Conservation (phyloP, 2,329 filamentous ascomycete genomes). For the Pseudohalonectria lignicola region DNA sequence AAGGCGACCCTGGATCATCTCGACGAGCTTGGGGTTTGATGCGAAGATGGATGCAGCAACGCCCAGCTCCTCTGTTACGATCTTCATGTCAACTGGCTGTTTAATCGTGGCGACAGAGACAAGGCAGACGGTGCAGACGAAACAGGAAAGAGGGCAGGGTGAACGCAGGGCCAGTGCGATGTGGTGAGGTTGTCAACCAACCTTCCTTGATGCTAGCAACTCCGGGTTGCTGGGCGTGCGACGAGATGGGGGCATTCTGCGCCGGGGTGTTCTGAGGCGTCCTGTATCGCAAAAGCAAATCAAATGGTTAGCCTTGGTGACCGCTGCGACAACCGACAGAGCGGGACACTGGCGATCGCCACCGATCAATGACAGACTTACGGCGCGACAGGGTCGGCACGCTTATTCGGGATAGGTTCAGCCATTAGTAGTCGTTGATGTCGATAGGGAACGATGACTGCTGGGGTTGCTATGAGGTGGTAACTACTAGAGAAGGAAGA, state of each 20-base stretch:
- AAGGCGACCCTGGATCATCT: constrained; percentile 96
- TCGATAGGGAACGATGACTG: too few species aligned
- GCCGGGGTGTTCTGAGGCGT: constrained; percentile 98
- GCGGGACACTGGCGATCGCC: constrained; percentile 6
- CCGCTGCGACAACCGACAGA: neutral
- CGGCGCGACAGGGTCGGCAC: constrained; percentile 47
- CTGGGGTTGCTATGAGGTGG: too few species aligned
- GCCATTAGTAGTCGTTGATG: constrained; percentile 30
- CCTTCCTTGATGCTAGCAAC: constrained; percentile 96
- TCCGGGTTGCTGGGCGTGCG: constrained; percentile 89
- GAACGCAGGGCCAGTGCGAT: too few species aligned
- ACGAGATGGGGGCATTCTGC: constrained; percentile 92
- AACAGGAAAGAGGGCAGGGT: constrained; percentile 1
- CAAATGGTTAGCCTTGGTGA: too few species aligned
- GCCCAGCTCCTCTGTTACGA: constrained; percentile 66
- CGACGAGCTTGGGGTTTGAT: constrained; percentile 86
- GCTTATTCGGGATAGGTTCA: constrained; percentile 54
- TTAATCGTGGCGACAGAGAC: neutral
- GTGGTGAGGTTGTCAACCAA: constrained; percentile 37
- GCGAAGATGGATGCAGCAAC: constrained; percentile 88
- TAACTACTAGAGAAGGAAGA: too few species aligned
- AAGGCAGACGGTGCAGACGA: too few species aligned
- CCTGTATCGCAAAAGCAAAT: constrained; percentile 36
- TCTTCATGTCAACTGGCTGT: neutral
- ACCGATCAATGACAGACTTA: too few species aligned